These are phyloP conservation scores for Aspergillus ustus DNA, from an alignment of 2,329 filamentous ascomycete genomes.

Conservation along the genomic window DNA sequence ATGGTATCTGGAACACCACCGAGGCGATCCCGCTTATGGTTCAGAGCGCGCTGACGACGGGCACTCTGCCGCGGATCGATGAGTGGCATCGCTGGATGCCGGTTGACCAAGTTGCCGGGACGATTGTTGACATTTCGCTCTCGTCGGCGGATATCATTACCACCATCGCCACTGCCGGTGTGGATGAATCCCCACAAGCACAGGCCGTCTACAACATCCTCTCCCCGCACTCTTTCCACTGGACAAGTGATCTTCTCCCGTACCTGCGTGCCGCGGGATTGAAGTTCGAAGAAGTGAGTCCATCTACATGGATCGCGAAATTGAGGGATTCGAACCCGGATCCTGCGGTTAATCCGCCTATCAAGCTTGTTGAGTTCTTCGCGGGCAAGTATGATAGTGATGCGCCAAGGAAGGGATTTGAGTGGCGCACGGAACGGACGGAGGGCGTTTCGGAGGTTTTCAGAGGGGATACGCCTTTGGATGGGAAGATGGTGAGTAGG, in stretches of 20 bases:
- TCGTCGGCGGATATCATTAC: slow-evolving; percentile 7
- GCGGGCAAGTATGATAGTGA: slow-evolving; percentile 53
- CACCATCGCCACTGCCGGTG: slow-evolving; percentile 3
- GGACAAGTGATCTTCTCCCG: slow-evolving; percentile 59
- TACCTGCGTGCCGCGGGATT: slow-evolving; percentile 54
- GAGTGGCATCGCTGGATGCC: slow-evolving; percentile 53
- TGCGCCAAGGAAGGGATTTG: slow-evolving; percentile 12
- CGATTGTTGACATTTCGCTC: slow-evolving; percentile 38
- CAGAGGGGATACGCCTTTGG: slow-evolving; percentile 17
- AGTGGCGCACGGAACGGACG: slow-evolving; percentile 28
- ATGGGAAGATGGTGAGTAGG: slow-evolving; percentile 38
- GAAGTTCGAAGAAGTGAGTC: slow-evolving; percentile 33
- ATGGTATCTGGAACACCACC: slow-evolving; percentile 30
- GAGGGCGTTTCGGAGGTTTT: slow-evolving; percentile 21
- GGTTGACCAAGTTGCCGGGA: slow-evolving; percentile 47
- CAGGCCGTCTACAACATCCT: slow-evolving; percentile 56
- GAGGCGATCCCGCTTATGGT: slow-evolving; percentile 58
- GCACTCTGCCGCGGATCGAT: slow-evolving; percentile 51
- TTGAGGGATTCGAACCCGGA: slow-evolving; percentile 55
- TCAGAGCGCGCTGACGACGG: slow-evolving; percentile 50
- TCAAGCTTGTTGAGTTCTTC: slow-evolving; percentile 61
- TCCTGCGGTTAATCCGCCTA: slow-evolving; percentile 54
- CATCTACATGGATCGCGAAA: slow-evolving; percentile 35
- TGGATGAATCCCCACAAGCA: slow-evolving; percentile 1
- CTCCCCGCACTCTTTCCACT: slow-evolving; percentile 56